phyloP scores from a whole-genome alignment of 305 asterid genomes.

The Coffea humblotiana region DNA sequence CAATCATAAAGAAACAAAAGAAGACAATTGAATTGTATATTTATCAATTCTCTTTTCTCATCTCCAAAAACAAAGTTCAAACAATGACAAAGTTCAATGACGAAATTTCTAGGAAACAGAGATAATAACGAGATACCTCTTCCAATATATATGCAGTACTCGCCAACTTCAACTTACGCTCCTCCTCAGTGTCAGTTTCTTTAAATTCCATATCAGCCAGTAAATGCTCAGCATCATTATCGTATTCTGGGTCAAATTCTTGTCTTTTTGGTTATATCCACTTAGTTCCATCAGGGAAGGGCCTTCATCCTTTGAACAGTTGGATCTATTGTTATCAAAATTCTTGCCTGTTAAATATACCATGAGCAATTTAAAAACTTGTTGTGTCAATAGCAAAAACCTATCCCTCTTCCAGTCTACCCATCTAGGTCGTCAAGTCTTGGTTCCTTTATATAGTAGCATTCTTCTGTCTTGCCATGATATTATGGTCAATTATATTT shows the following conservation, averaged over 20 bases:
- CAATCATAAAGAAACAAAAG: not conserved
- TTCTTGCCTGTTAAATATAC: constrained; percentile 53
- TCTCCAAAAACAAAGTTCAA: not conserved
- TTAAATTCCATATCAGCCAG: constrained; percentile 83
- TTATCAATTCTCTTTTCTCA: not conserved
- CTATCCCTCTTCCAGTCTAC: not conserved
- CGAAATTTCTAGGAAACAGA: not conserved
- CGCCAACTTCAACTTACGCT: constrained; percentile 62
- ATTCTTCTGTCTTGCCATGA: not conserved
- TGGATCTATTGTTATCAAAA: constrained; percentile 55
- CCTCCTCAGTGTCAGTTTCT: constrained; percentile 70
- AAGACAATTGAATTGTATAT: not conserved
- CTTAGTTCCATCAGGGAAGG: constrained; percentile 58
- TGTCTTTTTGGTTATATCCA: constrained; percentile 66
- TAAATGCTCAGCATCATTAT: constrained; percentile 71
- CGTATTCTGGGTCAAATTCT: constrained; percentile 76
- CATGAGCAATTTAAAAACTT: constrained; percentile 19
- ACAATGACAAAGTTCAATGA: not conserved
- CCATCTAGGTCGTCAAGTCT: not conserved
- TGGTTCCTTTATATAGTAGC: not conserved
- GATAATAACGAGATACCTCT: constrained; percentile 42
- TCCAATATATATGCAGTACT: constrained; percentile 65
- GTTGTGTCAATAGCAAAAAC: not conserved
- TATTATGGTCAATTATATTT: not conserved
- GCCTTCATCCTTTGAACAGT: constrained; percentile 47